Conservation (phyloP, 225 moss, liverwort and hornwort genomes). For the Pseudoscleropodium purum region DNA sequence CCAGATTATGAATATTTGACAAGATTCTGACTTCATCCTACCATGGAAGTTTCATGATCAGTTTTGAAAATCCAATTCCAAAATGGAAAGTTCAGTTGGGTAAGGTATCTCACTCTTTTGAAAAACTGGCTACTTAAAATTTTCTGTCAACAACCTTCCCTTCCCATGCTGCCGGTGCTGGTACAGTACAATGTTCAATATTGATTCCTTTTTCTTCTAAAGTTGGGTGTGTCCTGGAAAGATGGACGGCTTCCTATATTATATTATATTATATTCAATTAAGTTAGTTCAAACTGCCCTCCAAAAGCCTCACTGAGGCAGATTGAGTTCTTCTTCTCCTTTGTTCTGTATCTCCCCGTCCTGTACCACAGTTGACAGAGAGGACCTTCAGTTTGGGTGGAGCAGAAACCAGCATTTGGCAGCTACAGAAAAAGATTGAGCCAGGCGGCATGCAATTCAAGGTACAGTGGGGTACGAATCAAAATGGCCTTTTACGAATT, state of each 20-base stretch:
- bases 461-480: too few relatives aligned
- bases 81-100: not conserved
- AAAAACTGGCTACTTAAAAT: too few relatives aligned
- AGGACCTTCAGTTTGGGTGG: not conserved
- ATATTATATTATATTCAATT: not conserved
- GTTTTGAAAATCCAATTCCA: not conserved
- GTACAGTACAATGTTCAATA: not conserved
- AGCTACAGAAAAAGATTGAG: not conserved
- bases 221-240: not conserved
- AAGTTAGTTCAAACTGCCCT: too few relatives aligned
- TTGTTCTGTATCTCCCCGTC: not conserved
- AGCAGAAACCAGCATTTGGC: not conserved
- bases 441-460: not conserved
- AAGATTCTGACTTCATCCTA: not conserved
- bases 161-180: not conserved
- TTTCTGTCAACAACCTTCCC: not conserved
- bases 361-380: too few relatives aligned
- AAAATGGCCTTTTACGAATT: too few relatives aligned
- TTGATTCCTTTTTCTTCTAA: not conserved
- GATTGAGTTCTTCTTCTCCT: too few relatives aligned
- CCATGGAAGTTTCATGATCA: not conserved
- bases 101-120: too few relatives aligned
- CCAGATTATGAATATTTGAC: not conserved
- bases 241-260: too few relatives aligned
- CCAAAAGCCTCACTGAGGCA: not conserved